Base-by-base conservation (phyloP, 169 alveolate genomes). In the Miamiensis avidus region DNA sequence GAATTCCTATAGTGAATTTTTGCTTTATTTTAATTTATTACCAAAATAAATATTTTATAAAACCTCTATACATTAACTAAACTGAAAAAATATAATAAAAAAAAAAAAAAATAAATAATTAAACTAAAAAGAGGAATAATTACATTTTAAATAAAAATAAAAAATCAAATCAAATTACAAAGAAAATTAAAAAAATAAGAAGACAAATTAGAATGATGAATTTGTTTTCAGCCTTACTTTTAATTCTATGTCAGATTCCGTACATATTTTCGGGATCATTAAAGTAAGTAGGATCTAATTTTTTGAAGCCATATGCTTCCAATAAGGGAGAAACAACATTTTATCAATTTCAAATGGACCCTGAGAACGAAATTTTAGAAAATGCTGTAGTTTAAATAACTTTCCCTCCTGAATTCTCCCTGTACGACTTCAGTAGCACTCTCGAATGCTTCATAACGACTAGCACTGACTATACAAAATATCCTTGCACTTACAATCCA, bases 351-450 rank as follows among this genome's bases (percentile, higher is more conserved):
- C 64, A 79, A 49, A 49, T 79, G 34, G 34, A 49, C 25, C 84
- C 84, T 16, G 74, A 79, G 20, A 79, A 34, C 6, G 65, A 33
- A 25, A 79, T 79, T n/a, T 69, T 34, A 79, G 30, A 33, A n/a
- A 33, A 49, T 34, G 84, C 65, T 29, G 20, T 28, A 0, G 64
- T 79, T 0, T 11, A 79, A 49, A 31, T 79, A 27, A 64, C 73
- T 74, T 79, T 79, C 33, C 84, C 84, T 79, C 29, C 15, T 15
- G 84, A 79, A 34, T 79, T 79, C 29, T 31, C n/a, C 27, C 76
- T 74, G 0, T 25, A 34, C 28, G 0, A 69, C 6, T 49, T 79
- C 29, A 69, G 75, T 26, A 34, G 16, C 11, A 79, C 27, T 49
- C 65, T 65, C 27, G 84, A 34, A 11, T 79, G 84, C 76, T 49